Evolutionary conservation across 768 basidiomycete species (phyloP).

Genomic region (Lentinula guzmanii): DNA sequence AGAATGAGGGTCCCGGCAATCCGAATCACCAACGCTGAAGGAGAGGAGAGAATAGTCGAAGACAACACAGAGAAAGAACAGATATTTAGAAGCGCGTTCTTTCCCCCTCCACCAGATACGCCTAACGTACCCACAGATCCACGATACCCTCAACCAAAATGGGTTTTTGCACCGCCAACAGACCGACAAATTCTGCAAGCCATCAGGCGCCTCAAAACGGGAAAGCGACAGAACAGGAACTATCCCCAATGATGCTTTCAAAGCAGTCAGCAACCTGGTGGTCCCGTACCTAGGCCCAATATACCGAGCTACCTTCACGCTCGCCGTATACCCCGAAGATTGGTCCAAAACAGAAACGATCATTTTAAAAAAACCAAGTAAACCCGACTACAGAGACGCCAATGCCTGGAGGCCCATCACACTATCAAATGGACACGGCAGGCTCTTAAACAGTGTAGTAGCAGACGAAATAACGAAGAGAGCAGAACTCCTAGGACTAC

Average conservation of each 20-base stretch:
- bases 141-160: too few relatives aligned
- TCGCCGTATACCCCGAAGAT: background rate
- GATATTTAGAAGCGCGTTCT: too few relatives aligned
- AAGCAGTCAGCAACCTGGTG: too few relatives aligned
- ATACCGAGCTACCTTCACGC: background rate
- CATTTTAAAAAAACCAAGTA: slow-evolving; percentile 19
- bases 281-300: too few relatives aligned
- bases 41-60: too few relatives aligned
- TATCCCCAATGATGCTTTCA: background rate
- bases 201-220: background rate
- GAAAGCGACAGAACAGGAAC: background rate
- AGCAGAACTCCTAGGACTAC: slow-evolving; percentile 11
- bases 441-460: background rate
- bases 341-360: slow-evolving; percentile 6
- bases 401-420: slow-evolving; percentile 23
- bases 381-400: slow-evolving; percentile 15
- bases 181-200: too few relatives aligned
- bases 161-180: too few relatives aligned
- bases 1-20: background rate
- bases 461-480: background rate
- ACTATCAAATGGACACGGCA: slow-evolving; percentile 8
- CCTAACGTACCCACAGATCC: too few relatives aligned
- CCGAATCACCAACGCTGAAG: background rate
- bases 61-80: too few relatives aligned
- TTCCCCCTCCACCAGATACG: too few relatives aligned